These are phyloP conservation scores for Tetracladium marchalianum DNA, from an alignment of 495 filamentous ascomycete genomes.

Conservation along the genomic window DNA sequence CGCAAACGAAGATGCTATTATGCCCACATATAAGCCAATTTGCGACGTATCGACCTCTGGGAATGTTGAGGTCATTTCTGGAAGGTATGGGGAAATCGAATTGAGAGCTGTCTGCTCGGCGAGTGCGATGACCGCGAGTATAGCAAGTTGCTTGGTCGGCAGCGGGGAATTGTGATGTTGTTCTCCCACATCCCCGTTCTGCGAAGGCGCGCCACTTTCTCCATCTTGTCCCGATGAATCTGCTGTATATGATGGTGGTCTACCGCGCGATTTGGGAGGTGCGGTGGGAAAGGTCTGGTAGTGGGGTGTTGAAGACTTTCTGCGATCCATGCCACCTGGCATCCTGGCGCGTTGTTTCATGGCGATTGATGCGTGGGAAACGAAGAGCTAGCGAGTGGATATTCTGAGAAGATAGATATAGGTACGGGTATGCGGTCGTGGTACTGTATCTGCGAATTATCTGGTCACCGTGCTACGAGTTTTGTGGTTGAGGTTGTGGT, in stretches of 20 bases:
- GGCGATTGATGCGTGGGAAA: neutral
- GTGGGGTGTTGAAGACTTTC: conserved; percentile 62
- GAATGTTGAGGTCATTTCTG: conserved; percentile 81
- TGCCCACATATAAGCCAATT: conserved; percentile 82
- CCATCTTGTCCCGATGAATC: conserved; percentile 16
- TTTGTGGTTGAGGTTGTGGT: neutral
- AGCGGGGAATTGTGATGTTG: conserved; percentile 52
- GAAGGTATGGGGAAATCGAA: conserved; percentile 91
- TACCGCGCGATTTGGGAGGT: conserved; percentile 60
- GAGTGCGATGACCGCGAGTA: conserved; percentile 80
- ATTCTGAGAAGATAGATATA: neutral
- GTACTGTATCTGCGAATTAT: neutral
- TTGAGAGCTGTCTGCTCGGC: conserved; percentile 95
- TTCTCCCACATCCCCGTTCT: conserved; percentile 17
- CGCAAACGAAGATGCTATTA: conserved; percentile 83
- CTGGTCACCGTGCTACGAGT: neutral
- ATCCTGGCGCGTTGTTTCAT: neutral
- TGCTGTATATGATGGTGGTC: conserved; percentile 7
- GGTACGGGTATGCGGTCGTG: neutral
- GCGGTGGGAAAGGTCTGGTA: conserved; percentile 94
- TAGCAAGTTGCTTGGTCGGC: conserved; percentile 70
- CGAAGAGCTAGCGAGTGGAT: neutral
- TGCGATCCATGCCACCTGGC: conserved; percentile 25
- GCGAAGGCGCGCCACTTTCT: neutral
- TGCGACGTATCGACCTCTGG: conserved; percentile 60